Percentiles rank a stretch among this genome's conserved stretches.
phyloP scores from a whole-genome alignment of 139 green algal genomes.

The Desmodesmus armatus region DNA sequence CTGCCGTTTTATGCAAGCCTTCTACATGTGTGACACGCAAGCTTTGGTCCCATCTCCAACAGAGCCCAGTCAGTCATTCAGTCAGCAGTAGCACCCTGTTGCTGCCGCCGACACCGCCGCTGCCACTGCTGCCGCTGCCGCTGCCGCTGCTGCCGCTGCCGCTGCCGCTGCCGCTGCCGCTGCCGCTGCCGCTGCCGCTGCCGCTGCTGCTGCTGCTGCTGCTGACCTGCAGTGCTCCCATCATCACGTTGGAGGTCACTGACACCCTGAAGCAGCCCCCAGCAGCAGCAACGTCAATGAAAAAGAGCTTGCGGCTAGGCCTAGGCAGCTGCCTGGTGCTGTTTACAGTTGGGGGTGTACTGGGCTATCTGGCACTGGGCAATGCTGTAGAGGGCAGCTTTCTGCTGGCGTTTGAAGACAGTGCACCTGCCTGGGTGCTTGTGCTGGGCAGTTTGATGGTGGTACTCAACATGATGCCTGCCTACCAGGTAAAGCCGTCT shows the following conservation, averaged over 20 bases:
- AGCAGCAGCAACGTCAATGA: slow-evolving; percentile 8
- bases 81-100: background rate
- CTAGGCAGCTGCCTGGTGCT: background rate
- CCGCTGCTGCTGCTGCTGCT: background rate
- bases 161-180: background rate
- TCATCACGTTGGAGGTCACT: slow-evolving; percentile 9
- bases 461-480: background rate
- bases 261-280: slow-evolving; percentile 7
- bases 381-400: background rate
- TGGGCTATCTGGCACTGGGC: slow-evolving; percentile 13
- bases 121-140: background rate
- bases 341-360: background rate
- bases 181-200: background rate
- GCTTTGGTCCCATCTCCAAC: no score
- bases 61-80: background rate
- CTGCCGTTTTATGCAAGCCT: background rate
- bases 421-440: background rate
- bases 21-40: background rate
- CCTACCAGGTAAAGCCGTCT: slow-evolving; percentile 31
- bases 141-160: background rate
- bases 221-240: background rate
- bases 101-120: background rate
- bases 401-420: background rate
- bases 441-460: background rate
- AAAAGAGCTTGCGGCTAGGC: background rate